Percentiles rank a stretch among this genome's conserved stretches.
These are phyloP conservation scores for Gnetum montanum DNA, from an alignment of 75 land plant species.

Conservation along the genomic window DNA sequence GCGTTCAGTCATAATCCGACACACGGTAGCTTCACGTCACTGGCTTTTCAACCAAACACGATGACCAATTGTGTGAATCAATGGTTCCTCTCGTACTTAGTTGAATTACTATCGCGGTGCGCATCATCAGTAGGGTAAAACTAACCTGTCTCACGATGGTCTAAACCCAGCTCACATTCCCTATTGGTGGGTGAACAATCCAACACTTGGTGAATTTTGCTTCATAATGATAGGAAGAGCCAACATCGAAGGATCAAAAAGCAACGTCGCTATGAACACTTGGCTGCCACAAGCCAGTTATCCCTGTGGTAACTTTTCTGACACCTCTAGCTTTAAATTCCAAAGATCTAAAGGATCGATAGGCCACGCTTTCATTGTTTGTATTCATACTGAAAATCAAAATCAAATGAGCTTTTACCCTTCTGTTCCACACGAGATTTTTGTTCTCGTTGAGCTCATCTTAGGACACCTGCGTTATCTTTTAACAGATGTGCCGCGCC, in stretches of 20 bases:
- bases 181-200: slow-evolving; percentile 39
- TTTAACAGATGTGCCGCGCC: too few species aligned
- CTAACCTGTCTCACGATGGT: slow-evolving; percentile 31
- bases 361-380: slow-evolving; percentile 48
- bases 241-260: slow-evolving; percentile 33
- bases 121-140: slow-evolving; percentile 37
- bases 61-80: slow-evolving; percentile 47
- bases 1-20: slow-evolving; percentile 62
- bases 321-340: slow-evolving; percentile 42
- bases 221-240: slow-evolving; percentile 37
- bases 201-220: slow-evolving; percentile 31
- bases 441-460: too few species aligned
- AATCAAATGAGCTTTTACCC: too few species aligned
- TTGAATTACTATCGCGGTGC: slow-evolving; percentile 14
- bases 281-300: slow-evolving; percentile 35
- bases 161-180: slow-evolving; percentile 32
- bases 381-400: slow-evolving; percentile 35
- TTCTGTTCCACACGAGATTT: too few species aligned
- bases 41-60: slow-evolving; percentile 40
- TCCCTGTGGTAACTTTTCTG: slow-evolving; percentile 51
- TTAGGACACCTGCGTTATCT: too few species aligned
- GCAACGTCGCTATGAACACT: slow-evolving; percentile 34
- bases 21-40: slow-evolving; percentile 46
- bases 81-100: slow-evolving; percentile 52
- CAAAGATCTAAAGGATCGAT: slow-evolving; percentile 45